A percentile compares a stretch with the other conserved stretches of the same genome.
These are phyloP conservation scores for Candida broadrunensis DNA, from an alignment of 805 yeast species.

Conservation along the genomic window DNA sequence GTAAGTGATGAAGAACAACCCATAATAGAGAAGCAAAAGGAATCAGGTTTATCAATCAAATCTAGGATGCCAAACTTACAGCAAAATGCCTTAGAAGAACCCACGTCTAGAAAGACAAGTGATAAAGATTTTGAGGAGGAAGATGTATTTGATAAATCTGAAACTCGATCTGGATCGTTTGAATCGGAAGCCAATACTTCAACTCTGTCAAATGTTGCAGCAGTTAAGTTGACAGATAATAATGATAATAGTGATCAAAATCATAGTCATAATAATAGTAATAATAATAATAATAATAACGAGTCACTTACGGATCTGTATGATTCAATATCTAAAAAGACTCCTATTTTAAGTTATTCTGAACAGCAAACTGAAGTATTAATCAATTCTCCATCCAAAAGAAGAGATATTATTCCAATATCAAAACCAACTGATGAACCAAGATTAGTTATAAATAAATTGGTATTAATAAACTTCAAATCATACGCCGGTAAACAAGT, in stretches of 20 bases:
- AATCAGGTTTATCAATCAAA: too few species aligned
- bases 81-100: too few species aligned
- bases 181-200: not conserved
- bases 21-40: not conserved
- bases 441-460: slow-evolving; percentile 70
- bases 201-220: not conserved
- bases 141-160: not conserved
- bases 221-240: not conserved
- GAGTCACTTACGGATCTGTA: not conserved
- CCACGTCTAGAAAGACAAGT: not conserved
- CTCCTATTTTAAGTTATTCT: slow-evolving; percentile 18
- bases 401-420: slow-evolving; percentile 16
- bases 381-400: slow-evolving; percentile 25
- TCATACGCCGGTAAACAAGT: slow-evolving; percentile 92
- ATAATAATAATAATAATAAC: too few species aligned
- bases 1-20: not conserved
- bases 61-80: not conserved
- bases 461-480: slow-evolving; percentile 82
- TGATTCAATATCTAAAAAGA: not conserved
- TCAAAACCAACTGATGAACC: slow-evolving; percentile 28
- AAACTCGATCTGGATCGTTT: not conserved
- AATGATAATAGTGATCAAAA: not conserved
- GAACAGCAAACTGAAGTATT: slow-evolving; percentile 23
- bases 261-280: not conserved
- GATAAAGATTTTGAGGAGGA: not conserved